Base-by-base conservation (phyloP, 2,329 filamentous ascomycete species). In the Lithohypha guttulata region DNA sequence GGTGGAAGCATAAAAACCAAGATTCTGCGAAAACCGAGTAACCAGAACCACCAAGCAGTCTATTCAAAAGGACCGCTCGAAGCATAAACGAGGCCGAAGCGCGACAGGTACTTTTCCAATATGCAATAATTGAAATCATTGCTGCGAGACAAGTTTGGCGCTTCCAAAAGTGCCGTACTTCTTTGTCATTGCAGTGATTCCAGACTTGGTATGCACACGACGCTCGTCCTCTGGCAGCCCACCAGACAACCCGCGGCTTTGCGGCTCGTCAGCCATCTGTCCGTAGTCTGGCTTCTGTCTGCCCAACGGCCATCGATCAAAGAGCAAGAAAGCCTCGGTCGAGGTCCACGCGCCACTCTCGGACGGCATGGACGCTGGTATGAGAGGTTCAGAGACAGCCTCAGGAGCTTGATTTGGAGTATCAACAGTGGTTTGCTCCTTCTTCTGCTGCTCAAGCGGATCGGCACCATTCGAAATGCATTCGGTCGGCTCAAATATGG, bases 281-380 rank as follows among this genome's bases (percentile, higher is more conserved):
- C 31, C 31, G 17, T 34, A 47, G 9, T 15, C 43, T 4, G 49
- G 49, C 37, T 43, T 49, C 19, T 39, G 25, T 18, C 43, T 34
- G 11, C 37, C 44, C 6, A 44, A 21, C 7, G 50, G 50, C 50
- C 50, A 52, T 42, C 43, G 45, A 17, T 42, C 37, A 34, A 52
- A 52, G n/a, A 52, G 36, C 9, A 51, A 36, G 44, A 47, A 52
- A 11, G 50, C 46, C 37, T 52, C 50, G 11, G 44, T 42, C 2
- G 34, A 11, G 11, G 44, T 52, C 50, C 50, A 66, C 51, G 13
- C 51, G 15, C 49, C 49, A 15, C 26, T 42, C 9, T 35, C 40
- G 13, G 19, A 13, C 14, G 20, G 7, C 6, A 11, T n/a, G n/a
- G 2, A 5, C n/a, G 14, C 10, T 25, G 30, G 6, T 6, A 14